Evolutionary conservation across 2,329 filamentous ascomycete genomes (phyloP).

Genomic region (Gremmenia infestans): DNA sequence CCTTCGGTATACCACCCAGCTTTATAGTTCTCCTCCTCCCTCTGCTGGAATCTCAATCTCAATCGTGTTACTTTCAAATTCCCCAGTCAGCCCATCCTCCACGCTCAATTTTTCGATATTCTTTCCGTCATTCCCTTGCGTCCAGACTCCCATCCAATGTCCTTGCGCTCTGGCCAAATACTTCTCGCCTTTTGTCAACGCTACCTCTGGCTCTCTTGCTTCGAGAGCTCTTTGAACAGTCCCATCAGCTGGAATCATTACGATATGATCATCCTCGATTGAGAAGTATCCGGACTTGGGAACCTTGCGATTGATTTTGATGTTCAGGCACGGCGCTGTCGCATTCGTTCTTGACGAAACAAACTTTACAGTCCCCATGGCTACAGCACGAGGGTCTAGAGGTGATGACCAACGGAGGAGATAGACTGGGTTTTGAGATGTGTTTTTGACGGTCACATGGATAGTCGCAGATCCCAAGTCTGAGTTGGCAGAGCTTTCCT

Average conservation of each 20-base stretch:
- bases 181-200: slow-evolving; percentile 28
- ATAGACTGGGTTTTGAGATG: slow-evolving; percentile 26
- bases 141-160: slow-evolving; percentile 35
- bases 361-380: slow-evolving; percentile 31
- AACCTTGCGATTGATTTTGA: slow-evolving; percentile 28
- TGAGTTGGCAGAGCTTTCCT: not conserved
- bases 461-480: slow-evolving; percentile 2
- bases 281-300: slow-evolving; percentile 25
- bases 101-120: slow-evolving; percentile 2
- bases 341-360: slow-evolving; percentile 13
- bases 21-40: not conserved
- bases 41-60: slow-evolving; percentile 2
- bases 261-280: slow-evolving; percentile 21
- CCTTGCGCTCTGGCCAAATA: slow-evolving; percentile 33
- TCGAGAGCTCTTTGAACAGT: slow-evolving; percentile 21
- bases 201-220: slow-evolving; percentile 25
- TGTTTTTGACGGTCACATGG: slow-evolving; percentile 27
- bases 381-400: slow-evolving; percentile 31
- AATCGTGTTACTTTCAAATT: slow-evolving; percentile 13
- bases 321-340: slow-evolving; percentile 13
- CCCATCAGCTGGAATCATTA: slow-evolving; percentile 29
- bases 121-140: slow-evolving; percentile 3
- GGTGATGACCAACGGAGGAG: slow-evolving; percentile 36
- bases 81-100: slow-evolving; percentile 4
- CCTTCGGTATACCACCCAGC: not conserved